These are phyloP conservation scores for Danielozyma ontarioensis DNA, from an alignment of 805 yeast genomes.

Conservation along the genomic window DNA sequence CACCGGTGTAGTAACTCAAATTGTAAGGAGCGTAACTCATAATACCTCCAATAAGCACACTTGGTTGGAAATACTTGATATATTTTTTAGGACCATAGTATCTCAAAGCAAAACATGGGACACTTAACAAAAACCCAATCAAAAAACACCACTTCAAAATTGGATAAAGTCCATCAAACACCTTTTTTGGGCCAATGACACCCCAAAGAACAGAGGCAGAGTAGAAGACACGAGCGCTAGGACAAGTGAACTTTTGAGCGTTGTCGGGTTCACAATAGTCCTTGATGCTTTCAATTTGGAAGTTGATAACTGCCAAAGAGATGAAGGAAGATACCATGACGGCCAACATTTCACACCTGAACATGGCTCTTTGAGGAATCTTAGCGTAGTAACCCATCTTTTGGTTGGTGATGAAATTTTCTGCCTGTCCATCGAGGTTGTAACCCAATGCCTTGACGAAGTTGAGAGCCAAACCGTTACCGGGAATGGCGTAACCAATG, in stretches of 20 bases:
- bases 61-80: slow-evolving; percentile 7
- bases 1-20: slow-evolving; percentile 7
- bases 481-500: slow-evolving; percentile 22
- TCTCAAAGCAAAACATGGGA: slow-evolving; percentile 17
- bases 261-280: slow-evolving; percentile 17
- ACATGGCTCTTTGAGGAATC: slow-evolving; percentile 56
- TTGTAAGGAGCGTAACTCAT: slow-evolving; percentile 7
- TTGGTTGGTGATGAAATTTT: slow-evolving; percentile 32
- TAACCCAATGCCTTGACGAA: slow-evolving; percentile 19
- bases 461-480: slow-evolving; percentile 18
- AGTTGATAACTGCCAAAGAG: slow-evolving; percentile 17
- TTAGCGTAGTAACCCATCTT: slow-evolving; percentile 50
- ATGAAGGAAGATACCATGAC: slow-evolving; percentile 16
- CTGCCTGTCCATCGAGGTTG: slow-evolving; percentile 27
- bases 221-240: slow-evolving; percentile 30
- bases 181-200: slow-evolving; percentile 34
- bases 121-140: slow-evolving; percentile 17
- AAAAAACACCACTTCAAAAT: slow-evolving; percentile 28
- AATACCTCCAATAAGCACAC: slow-evolving; percentile 7
- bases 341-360: slow-evolving; percentile 30
- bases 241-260: slow-evolving; percentile 20
- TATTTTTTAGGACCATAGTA: slow-evolving; percentile 11
- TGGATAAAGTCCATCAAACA: slow-evolving; percentile 28
- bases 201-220: slow-evolving; percentile 64
- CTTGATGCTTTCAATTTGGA: slow-evolving; percentile 9